Percentiles rank a stretch among this genome's conserved stretches.
Evolutionary conservation across 73 alveolate genomes (phyloP).

Genomic region (Tetrahymena malaccensis): DNA sequence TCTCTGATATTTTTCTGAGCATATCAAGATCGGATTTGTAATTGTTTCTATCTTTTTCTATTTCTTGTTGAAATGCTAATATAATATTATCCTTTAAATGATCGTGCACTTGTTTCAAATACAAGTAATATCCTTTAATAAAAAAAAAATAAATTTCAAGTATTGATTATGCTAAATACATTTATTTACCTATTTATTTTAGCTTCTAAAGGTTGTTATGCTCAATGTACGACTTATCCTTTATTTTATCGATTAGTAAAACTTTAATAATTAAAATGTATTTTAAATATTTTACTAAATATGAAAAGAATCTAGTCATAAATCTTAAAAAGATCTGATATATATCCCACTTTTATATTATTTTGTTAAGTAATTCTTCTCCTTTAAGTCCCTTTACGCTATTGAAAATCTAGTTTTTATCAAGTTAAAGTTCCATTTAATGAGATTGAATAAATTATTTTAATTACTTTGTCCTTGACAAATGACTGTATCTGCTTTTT

Average conservation of each 20-base stretch:
- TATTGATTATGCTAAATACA: background rate
- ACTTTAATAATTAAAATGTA: background rate
- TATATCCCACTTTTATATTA: background rate
- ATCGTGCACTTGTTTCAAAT: background rate
- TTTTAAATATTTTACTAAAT: background rate
- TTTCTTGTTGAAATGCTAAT: background rate
- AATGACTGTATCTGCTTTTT: background rate
- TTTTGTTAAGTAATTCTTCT: background rate
- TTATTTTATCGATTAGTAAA: background rate
- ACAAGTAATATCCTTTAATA: background rate
- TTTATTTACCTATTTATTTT: background rate
- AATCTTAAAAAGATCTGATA: background rate
- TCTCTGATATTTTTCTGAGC: background rate
- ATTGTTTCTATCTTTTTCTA: background rate
- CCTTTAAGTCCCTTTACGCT: background rate
- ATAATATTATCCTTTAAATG: background rate
- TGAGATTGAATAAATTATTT: no score
- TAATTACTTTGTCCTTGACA: background rate
- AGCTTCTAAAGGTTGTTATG: background rate
- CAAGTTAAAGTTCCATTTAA: background rate
- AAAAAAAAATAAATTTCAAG: background rate
- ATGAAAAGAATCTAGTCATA: background rate
- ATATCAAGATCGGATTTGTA: background rate
- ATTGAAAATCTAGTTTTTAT: background rate
- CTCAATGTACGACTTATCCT: background rate